These are phyloP conservation scores for Candida frijolesensis DNA, from an alignment of 1,139 yeast species.

Conservation along the genomic window DNA sequence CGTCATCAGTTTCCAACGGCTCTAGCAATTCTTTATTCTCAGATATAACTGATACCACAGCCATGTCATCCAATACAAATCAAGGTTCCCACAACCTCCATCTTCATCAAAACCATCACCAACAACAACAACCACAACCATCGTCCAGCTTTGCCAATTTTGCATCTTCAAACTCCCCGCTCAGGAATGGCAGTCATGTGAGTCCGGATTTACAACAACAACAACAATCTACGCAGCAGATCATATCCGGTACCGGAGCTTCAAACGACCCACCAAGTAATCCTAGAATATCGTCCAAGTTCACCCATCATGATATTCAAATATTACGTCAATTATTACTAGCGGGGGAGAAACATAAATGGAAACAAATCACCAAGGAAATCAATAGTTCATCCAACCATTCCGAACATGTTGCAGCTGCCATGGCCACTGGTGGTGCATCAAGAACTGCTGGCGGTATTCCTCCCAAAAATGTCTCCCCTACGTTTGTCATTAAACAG, in stretches of 20 bases:
- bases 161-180: background rate
- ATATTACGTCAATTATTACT: constrained; percentile 40
- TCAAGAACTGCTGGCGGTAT: constrained; percentile 6
- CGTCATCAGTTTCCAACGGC: constrained; percentile 4
- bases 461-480: constrained; percentile 39
- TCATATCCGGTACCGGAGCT: constrained; percentile 17
- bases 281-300: constrained; percentile 23
- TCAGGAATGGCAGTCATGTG: background rate
- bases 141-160: background rate
- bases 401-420: constrained; percentile 20
- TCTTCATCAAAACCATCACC: background rate
- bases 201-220: constrained; percentile 5
- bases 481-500: constrained; percentile 49
- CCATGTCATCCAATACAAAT: background rate
- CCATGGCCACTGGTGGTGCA: constrained; percentile 10
- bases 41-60: background rate
- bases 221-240: background rate
- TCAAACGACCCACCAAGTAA: constrained; percentile 16
- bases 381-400: constrained; percentile 28
- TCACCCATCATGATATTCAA: constrained; percentile 40
- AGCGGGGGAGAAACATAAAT: constrained; percentile 48
- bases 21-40: constrained; percentile 5
- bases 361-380: constrained; percentile 51
- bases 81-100: background rate
- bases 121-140: background rate